These are phyloP conservation scores for Strobilomyces confusus DNA, from an alignment of 768 basidiomycete species.

Conservation along the genomic window DNA sequence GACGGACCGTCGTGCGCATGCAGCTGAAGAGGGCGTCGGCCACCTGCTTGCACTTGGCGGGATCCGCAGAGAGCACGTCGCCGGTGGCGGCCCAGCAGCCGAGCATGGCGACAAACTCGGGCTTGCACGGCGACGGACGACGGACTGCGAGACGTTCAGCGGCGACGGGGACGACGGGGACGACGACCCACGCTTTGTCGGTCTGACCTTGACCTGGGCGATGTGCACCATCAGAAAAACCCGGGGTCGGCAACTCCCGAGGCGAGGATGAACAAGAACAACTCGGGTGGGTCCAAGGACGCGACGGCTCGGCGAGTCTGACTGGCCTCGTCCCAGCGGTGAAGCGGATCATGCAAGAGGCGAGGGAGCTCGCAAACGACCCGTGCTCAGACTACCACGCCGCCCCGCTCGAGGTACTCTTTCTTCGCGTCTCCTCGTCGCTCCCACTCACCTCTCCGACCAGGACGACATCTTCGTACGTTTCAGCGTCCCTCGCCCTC, in stretches of 20 bases:
- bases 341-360: conserved; percentile 97
- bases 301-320: too few relatives aligned
- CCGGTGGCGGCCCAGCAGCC: conserved; percentile 79
- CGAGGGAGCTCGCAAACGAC: conserved; percentile 81
- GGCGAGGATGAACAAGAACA: conserved; percentile 77
- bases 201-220: conserved; percentile 75
- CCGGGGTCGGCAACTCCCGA: conserved; percentile 13
- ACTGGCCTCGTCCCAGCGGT: conserved; percentile 60
- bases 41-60: conserved; percentile 49
- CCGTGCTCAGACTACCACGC: conserved; percentile 85
- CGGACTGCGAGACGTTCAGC: conserved; percentile 3
- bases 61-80: conserved; percentile 51
- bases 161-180: neutral
- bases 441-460: conserved; percentile 9
- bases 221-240: conserved; percentile 55
- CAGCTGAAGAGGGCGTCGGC: conserved; percentile 68
- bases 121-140: conserved; percentile 16
- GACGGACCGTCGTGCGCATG: conserved; percentile 80
- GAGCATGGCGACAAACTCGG: conserved; percentile 74
- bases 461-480: conserved; percentile 89
- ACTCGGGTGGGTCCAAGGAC: too few relatives aligned
- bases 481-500: conserved; percentile 2
- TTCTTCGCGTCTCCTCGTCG: too few relatives aligned
- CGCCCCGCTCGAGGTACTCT: conserved; percentile 66
- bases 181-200: conserved; percentile 55